Conservation (phyloP, 208 protist genomes). For the Paratrypanosoma confusum region DNA sequence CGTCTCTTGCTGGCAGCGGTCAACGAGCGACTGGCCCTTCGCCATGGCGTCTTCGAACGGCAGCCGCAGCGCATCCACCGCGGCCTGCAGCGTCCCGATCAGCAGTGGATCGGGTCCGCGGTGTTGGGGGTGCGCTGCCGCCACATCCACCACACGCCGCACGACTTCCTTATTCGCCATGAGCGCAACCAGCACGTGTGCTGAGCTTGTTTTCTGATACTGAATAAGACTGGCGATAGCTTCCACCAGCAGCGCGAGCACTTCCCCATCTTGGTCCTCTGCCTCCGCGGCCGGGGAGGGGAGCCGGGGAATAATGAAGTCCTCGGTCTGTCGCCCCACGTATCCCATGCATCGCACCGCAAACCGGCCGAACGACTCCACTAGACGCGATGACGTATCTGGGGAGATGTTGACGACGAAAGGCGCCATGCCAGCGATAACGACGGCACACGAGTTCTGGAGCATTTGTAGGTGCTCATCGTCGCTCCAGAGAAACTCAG, state of each 20-base stretch:
- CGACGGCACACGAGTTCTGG: constrained; percentile 48
- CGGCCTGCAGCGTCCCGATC: constrained; percentile 43
- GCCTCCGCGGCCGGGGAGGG: too few species aligned
- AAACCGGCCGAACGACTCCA: constrained; percentile 32
- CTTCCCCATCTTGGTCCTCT: too few species aligned
- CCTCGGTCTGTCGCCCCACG: too few species aligned
- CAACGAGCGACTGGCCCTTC: constrained; percentile 8
- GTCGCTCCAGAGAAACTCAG: constrained; percentile 39
- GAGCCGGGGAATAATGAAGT: too few species aligned
- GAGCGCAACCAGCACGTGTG: constrained; percentile 37
- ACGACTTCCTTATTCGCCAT: constrained; percentile 42
- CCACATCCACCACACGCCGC: constrained; percentile 27
- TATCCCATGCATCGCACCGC: constrained; percentile 31
- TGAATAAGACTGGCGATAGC: constrained; percentile 59
- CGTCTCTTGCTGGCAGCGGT: constrained; percentile 31
- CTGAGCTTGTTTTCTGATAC: constrained; percentile 46
- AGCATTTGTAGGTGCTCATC: constrained; percentile 30
- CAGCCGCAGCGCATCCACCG: constrained; percentile 31
- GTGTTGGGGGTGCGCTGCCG: too few species aligned
- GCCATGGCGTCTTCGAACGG: constrained; percentile 15
- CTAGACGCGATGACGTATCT: constrained; percentile 30
- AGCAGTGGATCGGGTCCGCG: constrained; percentile 61
- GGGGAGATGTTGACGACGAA: constrained; percentile 55
- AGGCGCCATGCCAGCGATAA: constrained; percentile 78
- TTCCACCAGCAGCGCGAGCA: too few species aligned